Conservation (phyloP, 805 yeast species). For the Hermanozyma aechmeae region DNA sequence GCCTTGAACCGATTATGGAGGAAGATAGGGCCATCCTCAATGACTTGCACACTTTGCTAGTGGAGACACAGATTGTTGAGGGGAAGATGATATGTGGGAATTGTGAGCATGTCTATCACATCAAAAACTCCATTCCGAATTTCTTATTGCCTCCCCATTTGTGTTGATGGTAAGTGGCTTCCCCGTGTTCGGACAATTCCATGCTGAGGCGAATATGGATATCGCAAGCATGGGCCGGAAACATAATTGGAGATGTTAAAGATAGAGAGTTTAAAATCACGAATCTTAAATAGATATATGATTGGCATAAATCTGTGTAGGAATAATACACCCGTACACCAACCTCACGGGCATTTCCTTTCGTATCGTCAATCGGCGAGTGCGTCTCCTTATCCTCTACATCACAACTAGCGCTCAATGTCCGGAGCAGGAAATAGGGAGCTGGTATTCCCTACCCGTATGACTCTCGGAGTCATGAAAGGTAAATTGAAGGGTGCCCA, state of each 20-base stretch:
- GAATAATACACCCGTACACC: neutral
- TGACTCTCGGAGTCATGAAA: conserved; percentile 94
- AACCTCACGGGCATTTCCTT: neutral
- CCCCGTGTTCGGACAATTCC: too few relatives aligned
- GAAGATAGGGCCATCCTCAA: conserved; percentile 46
- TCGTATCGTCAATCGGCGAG: neutral
- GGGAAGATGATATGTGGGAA: conserved; percentile 85
- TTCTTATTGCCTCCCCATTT: conserved; percentile 91
- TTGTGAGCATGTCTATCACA: conserved; percentile 81
- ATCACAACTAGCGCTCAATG: conserved; percentile 21
- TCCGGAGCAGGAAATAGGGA: conserved; percentile 77
- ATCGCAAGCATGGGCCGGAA: too few relatives aligned
- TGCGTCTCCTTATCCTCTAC: neutral
- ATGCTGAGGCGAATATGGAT: too few relatives aligned
- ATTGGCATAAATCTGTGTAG: neutral
- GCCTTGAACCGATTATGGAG: conserved; percentile 43
- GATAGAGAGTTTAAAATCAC: neutral
- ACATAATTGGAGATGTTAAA: neutral
- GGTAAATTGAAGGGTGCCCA: conserved; percentile 94
- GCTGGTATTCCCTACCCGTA: conserved; percentile 94
- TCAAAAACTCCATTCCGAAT: conserved; percentile 91
- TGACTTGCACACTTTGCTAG: conserved; percentile 68
- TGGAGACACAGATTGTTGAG: conserved; percentile 79
- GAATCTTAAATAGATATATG: neutral
- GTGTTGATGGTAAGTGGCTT: conserved; percentile 37